A percentile compares a stretch with the other conserved stretches of the same genome.
Evolutionary conservation across 768 basidiomycete species (phyloP).

Genomic region (Pilatotrama ljubarskyi): DNA sequence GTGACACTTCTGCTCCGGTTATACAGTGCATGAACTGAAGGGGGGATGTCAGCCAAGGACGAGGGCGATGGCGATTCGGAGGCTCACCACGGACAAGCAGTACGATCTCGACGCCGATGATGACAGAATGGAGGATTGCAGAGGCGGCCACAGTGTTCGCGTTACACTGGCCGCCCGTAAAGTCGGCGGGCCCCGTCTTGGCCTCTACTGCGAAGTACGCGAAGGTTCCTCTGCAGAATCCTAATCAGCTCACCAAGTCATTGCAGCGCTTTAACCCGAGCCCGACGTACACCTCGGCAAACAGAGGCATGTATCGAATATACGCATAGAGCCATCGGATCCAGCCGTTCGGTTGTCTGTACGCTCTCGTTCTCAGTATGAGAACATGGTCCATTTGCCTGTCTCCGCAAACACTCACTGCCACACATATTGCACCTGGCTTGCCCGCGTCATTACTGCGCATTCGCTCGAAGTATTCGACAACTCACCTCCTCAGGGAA

Average conservation of each 20-base stretch:
- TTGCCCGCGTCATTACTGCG: neutral
- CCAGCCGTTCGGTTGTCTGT: neutral
- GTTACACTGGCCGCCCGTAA: neutral
- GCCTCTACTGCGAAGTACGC: neutral
- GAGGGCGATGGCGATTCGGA: neutral
- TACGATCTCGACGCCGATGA: conserved; percentile 12
- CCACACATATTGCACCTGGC: neutral
- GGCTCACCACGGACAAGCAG: conserved; percentile 9
- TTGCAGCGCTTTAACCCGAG: too few relatives aligned
- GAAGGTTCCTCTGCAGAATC: neutral
- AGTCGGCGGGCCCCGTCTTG: neutral
- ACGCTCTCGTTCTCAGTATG: neutral
- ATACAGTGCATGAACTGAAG: conserved; percentile 6
- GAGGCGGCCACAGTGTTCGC: neutral
- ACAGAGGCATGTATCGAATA: neutral
- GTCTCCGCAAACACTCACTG: neutral
- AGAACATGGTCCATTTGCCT: neutral
- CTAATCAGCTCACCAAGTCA: too few relatives aligned
- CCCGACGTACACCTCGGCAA: neutral
- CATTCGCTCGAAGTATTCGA: neutral
- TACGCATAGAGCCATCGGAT: conserved; percentile 1
- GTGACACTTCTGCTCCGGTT: neutral
- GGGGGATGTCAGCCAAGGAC: neutral
- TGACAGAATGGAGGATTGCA: neutral
- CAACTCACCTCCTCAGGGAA: neutral